Percentiles rank a stretch among this genome's conserved stretches.
phyloP scores from a whole-genome alignment of 305 asterid species.

The Solanum hybrid region DNA sequence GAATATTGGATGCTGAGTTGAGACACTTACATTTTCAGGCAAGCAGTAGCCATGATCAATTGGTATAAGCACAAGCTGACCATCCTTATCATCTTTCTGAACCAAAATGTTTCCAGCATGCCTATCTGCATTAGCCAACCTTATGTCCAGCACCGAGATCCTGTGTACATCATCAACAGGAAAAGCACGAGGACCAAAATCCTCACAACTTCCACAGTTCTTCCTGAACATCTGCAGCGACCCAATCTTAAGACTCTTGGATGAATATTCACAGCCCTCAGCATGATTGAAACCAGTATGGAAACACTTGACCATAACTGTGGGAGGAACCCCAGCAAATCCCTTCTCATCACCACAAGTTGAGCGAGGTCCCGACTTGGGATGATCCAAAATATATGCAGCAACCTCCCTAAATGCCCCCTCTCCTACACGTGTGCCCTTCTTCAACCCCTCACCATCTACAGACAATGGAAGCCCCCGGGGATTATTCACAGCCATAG shows the following conservation, averaged over 20 bases:
- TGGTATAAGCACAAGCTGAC: constrained; percentile 22
- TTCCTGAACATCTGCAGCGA: constrained; percentile 36
- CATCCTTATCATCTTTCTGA: constrained; percentile 17
- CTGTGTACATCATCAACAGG: constrained; percentile 34
- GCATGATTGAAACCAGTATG: constrained; percentile 38
- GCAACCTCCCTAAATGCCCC: constrained; percentile 83
- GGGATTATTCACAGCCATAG: constrained; percentile 76
- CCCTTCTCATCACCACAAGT: constrained; percentile 34
- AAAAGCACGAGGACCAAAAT: constrained; percentile 29
- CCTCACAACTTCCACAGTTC: constrained; percentile 38
- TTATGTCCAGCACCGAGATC: constrained; percentile 29
- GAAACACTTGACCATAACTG: constrained; percentile 50
- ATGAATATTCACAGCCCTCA: constrained; percentile 18
- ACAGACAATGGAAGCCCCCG: constrained; percentile 53
- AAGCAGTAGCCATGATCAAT: constrained; percentile 42
- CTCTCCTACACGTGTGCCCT: constrained; percentile 78
- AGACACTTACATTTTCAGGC: constrained; percentile 33
- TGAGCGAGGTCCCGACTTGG: constrained; percentile 34
- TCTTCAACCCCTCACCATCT: constrained; percentile 70
- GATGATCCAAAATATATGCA: constrained; percentile 72
- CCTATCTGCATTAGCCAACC: constrained; percentile 34
- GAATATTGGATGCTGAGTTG: not conserved
- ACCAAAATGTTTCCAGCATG: constrained; percentile 40
- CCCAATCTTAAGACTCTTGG: constrained; percentile 22
- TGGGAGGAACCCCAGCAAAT: constrained; percentile 78